Percentiles rank a stretch among this genome's conserved stretches.
These are phyloP conservation scores for Mortierella antarctica DNA, from an alignment of 192 early-diverging fungal species.

Conservation along the genomic window DNA sequence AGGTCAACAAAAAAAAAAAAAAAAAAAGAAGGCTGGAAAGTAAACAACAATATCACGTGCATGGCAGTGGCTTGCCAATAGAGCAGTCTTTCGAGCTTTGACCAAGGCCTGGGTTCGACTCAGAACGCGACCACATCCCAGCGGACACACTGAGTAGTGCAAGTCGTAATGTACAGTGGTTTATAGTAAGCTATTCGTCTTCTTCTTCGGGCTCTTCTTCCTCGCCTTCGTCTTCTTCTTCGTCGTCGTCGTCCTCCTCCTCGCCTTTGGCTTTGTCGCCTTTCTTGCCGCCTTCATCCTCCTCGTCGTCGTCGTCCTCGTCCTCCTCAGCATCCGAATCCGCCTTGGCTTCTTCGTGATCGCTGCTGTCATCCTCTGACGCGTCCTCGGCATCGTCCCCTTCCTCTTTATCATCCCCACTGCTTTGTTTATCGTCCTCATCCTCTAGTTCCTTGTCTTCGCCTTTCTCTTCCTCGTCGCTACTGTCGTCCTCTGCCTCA, in stretches of 20 bases:
- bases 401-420: not conserved
- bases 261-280: not conserved
- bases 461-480: not conserved
- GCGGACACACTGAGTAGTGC: too few relatives aligned
- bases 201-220: conserved; percentile 1
- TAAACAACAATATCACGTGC: too few relatives aligned
- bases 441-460: not conserved
- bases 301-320: not conserved
- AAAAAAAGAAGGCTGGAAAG: too few relatives aligned
- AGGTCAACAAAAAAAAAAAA: too few relatives aligned
- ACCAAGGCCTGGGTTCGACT: too few relatives aligned
- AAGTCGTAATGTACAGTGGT: too few relatives aligned
- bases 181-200: not conserved
- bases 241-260: not conserved
- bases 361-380: too few relatives aligned
- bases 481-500: not conserved
- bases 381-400: not conserved
- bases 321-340: not conserved
- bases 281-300: not conserved
- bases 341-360: too few relatives aligned
- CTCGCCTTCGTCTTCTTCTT: conserved; percentile 2
- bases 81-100: too few relatives aligned
- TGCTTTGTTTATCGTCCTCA: not conserved
- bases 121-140: too few relatives aligned
- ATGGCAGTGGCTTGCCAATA: too few relatives aligned